Evolutionary conservation across 169 alveolate species (phyloP).

Genomic region (Theileria annulata): DNA sequence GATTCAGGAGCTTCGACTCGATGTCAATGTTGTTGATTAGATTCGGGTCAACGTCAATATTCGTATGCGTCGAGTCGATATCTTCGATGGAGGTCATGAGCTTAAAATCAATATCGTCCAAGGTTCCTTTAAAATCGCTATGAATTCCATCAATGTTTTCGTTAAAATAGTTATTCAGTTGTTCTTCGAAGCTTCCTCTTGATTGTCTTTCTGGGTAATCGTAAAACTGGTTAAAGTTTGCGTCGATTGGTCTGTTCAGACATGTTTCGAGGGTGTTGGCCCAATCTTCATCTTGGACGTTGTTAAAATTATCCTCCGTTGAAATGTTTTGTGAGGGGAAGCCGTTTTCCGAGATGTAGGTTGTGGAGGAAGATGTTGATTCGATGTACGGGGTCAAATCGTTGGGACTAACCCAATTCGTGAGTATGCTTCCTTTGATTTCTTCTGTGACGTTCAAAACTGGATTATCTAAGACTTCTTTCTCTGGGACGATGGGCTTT

Average conservation of each 20-base stretch:
- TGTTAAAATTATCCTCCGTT: not conserved
- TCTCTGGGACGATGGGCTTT: not conserved
- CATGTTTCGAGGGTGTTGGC: constrained; percentile 10
- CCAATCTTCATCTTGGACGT: constrained; percentile 6
- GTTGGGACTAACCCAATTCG: not conserved
- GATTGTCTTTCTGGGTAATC: not conserved
- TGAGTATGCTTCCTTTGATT: not conserved
- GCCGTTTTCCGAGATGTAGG: not conserved
- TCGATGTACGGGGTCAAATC: constrained; percentile 6
- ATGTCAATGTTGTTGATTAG: not conserved
- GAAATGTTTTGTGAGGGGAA: not conserved
- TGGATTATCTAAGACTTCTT: not conserved
- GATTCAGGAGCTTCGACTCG: not conserved
- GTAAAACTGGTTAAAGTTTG: not conserved
- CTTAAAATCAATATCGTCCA: not conserved
- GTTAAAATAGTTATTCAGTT: not conserved
- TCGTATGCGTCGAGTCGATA: not conserved
- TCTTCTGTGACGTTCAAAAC: not conserved
- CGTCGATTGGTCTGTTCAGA: not conserved
- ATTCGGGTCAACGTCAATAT: not conserved
- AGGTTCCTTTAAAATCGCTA: not conserved
- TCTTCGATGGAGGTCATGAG: not conserved
- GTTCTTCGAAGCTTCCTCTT: constrained; percentile 1
- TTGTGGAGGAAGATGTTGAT: constrained; percentile 12
- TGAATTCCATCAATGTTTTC: not conserved